These are phyloP conservation scores for Psidium guajava DNA, from an alignment of 345 rosid species.

Conservation along the genomic window DNA sequence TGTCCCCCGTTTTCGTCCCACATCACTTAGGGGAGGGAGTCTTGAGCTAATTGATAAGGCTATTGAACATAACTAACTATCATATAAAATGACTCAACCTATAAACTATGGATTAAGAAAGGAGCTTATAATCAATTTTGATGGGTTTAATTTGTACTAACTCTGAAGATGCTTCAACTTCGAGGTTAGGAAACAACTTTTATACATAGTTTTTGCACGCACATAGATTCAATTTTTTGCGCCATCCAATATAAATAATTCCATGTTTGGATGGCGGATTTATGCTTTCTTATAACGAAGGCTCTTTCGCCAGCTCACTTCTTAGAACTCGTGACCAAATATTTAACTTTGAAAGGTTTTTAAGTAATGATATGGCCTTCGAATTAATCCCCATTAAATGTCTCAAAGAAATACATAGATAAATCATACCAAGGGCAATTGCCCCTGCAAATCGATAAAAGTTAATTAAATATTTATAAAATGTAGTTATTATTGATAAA, in stretches of 20 bases:
- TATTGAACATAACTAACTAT: too few relatives aligned
- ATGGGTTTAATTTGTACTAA: too few relatives aligned
- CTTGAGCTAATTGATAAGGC: too few relatives aligned
- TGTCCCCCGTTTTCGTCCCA: too few relatives aligned
- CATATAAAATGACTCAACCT: too few relatives aligned
- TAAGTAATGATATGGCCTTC: not conserved
- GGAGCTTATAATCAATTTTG: too few relatives aligned
- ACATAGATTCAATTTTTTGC: not conserved
- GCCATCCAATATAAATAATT: not conserved
- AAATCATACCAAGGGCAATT: not conserved
- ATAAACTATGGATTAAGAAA: too few relatives aligned
- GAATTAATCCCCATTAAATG: not conserved
- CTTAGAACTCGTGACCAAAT: not conserved
- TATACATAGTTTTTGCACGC: accelerated
- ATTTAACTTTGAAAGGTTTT: not conserved
- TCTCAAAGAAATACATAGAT: not conserved
- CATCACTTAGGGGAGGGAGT: too few relatives aligned
- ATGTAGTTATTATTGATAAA: not conserved
- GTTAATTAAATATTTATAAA: not conserved
- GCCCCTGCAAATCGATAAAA: not conserved
- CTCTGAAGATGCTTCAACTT: too few relatives aligned
- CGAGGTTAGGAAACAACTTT: not conserved
- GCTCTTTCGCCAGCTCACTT: not conserved
- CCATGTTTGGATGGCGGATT: not conserved
- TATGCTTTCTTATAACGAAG: not conserved